Evolutionary conservation across 2,329 filamentous ascomycete species (phyloP).

Genomic region (Chaetomiaceae sp.): DNA sequence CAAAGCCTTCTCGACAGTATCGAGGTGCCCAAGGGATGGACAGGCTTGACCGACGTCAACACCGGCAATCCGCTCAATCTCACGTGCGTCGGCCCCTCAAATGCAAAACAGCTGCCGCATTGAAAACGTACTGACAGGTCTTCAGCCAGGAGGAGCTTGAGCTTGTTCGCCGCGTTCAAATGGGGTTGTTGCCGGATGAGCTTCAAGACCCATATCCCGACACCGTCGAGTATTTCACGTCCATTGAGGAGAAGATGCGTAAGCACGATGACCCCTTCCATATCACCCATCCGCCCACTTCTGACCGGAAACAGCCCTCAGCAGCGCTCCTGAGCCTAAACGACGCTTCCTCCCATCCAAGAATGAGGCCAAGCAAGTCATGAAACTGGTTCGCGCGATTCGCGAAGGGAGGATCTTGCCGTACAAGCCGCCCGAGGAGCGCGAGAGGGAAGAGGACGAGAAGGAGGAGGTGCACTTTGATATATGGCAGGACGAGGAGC

Average conservation of each 20-base stretch:
- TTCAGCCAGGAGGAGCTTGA: slow-evolving; percentile 76
- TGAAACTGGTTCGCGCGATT: slow-evolving; percentile 96
- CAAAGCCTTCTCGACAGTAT: slow-evolving; percentile 94
- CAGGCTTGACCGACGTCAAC: slow-evolving; percentile 84
- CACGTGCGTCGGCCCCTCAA: slow-evolving; percentile 9
- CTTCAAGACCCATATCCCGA: slow-evolving; percentile 91
- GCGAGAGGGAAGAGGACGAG: slow-evolving; percentile 63
- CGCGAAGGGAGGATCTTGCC: slow-evolving; percentile 89
- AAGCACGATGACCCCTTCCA: slow-evolving; percentile 1
- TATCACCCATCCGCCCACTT: neutral
- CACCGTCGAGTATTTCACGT: slow-evolving; percentile 89
- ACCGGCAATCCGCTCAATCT: slow-evolving; percentile 91
- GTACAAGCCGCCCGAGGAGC: slow-evolving; percentile 68
- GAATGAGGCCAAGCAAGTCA: slow-evolving; percentile 90
- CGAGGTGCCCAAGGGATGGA: slow-evolving; percentile 95
- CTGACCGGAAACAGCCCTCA: slow-evolving; percentile 48
- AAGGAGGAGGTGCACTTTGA: slow-evolving; percentile 72
- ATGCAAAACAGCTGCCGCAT: neutral
- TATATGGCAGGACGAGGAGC: slow-evolving; percentile 89
- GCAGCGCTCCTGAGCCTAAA: slow-evolving; percentile 91
- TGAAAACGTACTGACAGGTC: neutral
- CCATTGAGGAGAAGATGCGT: slow-evolving; percentile 83
- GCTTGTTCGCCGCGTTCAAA: slow-evolving; percentile 78
- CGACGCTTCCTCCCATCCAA: slow-evolving; percentile 93
- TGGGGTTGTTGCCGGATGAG: slow-evolving; percentile 80